phyloP scores from a whole-genome alignment of 441 rosid species.

The Metrosideros polymorpha region DNA sequence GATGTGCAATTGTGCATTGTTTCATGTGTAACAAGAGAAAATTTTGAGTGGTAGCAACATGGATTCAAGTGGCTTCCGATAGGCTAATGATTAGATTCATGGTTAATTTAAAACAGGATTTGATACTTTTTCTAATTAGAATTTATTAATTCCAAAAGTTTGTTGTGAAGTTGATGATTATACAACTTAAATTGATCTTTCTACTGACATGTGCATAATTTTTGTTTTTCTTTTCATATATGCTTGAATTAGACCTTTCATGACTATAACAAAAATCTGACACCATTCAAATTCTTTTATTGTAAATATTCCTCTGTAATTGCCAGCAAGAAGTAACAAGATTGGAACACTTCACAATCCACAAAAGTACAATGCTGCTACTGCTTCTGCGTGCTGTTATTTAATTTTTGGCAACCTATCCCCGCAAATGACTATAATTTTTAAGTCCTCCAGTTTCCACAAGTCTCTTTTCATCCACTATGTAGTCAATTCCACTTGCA shows the following conservation, averaged over 20 bases:
- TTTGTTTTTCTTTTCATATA: neutral
- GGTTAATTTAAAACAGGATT: neutral
- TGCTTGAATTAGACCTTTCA: neutral
- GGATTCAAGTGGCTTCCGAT: neutral
- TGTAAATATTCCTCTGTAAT: neutral
- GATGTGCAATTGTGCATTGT: neutral
- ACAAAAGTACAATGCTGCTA: neutral
- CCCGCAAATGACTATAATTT: neutral
- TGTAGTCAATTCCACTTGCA: neutral
- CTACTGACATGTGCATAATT: neutral
- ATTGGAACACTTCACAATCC: neutral
- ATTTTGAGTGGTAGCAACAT: neutral
- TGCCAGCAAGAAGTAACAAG: neutral
- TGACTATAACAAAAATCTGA: neutral
- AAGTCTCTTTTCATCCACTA: neutral
- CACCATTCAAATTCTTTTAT: neutral
- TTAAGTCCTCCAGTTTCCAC: neutral
- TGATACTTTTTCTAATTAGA: neutral
- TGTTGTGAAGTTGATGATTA: neutral
- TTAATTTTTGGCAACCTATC: neutral
- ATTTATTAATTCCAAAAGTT: neutral
- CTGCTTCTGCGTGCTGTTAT: neutral
- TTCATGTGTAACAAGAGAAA: neutral
- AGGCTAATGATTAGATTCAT: neutral
- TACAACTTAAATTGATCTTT: neutral